Evolutionary conservation across 2,329 filamentous ascomycete species (phyloP).

Genomic region (Hypoxylon sp.): DNA sequence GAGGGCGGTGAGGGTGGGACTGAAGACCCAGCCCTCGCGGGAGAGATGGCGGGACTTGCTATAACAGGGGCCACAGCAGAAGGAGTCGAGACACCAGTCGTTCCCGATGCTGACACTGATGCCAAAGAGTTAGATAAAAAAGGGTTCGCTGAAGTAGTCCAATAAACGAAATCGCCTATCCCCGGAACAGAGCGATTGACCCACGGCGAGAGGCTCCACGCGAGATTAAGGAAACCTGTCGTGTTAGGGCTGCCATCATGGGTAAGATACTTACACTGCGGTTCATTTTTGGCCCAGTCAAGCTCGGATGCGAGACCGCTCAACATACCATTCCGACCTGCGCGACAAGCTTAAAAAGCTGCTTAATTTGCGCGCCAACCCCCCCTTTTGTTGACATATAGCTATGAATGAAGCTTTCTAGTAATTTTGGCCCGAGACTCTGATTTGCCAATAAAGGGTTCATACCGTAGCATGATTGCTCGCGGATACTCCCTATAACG

Average conservation of each 20-base stretch:
- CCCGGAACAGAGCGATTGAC: too few relatives aligned
- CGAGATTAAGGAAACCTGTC: not conserved
- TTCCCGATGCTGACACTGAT: conserved; percentile 60
- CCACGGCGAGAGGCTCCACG: not conserved
- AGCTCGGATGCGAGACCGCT: not conserved
- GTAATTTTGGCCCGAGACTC: conserved; percentile 16
- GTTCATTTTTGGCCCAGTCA: not conserved
- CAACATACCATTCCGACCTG: not conserved
- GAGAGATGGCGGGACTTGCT: conserved; percentile 61
- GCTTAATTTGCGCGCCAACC: conserved; percentile 2
- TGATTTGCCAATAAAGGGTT: conserved; percentile 10
- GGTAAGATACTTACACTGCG: not conserved
- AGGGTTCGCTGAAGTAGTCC: conserved; percentile 67
- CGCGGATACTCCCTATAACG: not conserved
- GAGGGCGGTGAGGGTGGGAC: conserved; percentile 39
- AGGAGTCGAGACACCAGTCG: conserved; percentile 64
- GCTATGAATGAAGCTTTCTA: conserved; percentile 12
- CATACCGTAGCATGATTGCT: conserved; percentile 1
- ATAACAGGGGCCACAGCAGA: conserved; percentile 54
- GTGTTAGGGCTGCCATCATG: not conserved
- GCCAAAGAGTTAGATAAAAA: conserved; percentile 68
- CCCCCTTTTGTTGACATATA: not conserved
- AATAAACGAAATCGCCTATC: conserved; percentile 11
- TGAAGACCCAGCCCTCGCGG: conserved; percentile 59
- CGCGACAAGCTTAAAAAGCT: conserved; percentile 1